phyloP scores from a whole-genome alignment of 2,329 filamentous ascomycete genomes.

The Metarhizium rileyi region DNA sequence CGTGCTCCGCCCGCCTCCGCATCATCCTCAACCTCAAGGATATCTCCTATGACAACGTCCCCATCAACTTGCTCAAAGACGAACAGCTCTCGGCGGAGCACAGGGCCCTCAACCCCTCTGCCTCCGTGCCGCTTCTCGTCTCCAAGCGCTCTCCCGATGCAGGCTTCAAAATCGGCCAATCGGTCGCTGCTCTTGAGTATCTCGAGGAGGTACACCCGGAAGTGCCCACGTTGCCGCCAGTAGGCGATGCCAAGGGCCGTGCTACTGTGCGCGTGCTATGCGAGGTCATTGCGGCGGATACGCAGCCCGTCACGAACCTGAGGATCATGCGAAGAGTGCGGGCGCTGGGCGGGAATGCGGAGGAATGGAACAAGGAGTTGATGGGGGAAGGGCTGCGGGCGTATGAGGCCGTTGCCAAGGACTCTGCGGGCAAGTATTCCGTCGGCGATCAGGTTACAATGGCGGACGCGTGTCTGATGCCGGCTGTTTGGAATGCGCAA shows the following conservation, averaged over 20 bases:
- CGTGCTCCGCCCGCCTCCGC: constrained; percentile 50
- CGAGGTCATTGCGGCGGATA: constrained; percentile 44
- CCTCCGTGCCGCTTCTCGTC: constrained; percentile 44
- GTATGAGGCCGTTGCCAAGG: constrained; percentile 37
- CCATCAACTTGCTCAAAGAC: constrained; percentile 43
- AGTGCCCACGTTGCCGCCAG: constrained; percentile 39
- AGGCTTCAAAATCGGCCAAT: constrained; percentile 41
- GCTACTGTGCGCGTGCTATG: constrained; percentile 44
- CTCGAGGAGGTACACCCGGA: constrained; percentile 45
- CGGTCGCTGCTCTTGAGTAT: constrained; percentile 51
- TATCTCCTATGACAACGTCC: constrained; percentile 35
- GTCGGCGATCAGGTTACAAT: constrained; percentile 45
- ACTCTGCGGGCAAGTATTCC: constrained; percentile 38
- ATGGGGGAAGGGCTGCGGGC: constrained; percentile 44
- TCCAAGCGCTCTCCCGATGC: constrained; percentile 18
- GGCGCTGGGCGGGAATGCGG: constrained; percentile 30
- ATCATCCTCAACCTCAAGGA: constrained; percentile 48
- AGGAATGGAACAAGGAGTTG: constrained; percentile 41
- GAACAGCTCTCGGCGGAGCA: constrained; percentile 40
- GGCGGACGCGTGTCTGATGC: constrained; percentile 49
- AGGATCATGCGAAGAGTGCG: constrained; percentile 40
- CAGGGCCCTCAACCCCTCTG: constrained; percentile 40
- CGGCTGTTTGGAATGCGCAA: constrained; percentile 48
- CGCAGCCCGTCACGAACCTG: constrained; percentile 51
- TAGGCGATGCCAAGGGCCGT: constrained; percentile 27